These are phyloP conservation scores for Westerdykella aurantiaca DNA, from an alignment of 2,329 filamentous ascomycete species.

Conservation along the genomic window DNA sequence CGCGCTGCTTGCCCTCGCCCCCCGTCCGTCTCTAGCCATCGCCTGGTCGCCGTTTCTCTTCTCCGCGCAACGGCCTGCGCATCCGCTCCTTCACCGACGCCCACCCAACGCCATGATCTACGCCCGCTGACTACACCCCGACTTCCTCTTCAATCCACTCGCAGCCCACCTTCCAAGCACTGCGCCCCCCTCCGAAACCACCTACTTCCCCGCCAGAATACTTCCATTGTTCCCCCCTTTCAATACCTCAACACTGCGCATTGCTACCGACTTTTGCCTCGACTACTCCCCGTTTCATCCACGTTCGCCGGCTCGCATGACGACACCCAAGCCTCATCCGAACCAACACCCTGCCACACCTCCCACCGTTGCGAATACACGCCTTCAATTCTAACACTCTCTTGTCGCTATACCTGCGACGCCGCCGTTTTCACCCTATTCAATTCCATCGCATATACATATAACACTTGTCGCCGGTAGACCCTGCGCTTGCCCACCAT, in stretches of 20 bases:
- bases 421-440: not conserved
- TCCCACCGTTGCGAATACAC: too few relatives aligned
- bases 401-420: not conserved
- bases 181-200: conserved; percentile 7
- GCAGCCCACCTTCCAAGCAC: conserved; percentile 1
- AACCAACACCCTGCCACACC: conserved; percentile 2
- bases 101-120: not conserved
- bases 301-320: conserved; percentile 20
- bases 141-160: not conserved
- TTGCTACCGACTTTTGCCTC: conserved; percentile 22
- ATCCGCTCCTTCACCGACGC: conserved; percentile 3
- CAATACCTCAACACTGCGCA: conserved; percentile 4
- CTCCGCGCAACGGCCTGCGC: conserved; percentile 1
- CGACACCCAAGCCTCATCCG: conserved; percentile 19
- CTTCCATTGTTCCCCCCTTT: conserved; percentile 3
- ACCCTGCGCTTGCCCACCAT: conserved; percentile 12
- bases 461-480: not conserved
- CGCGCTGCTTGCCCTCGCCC: too few relatives aligned
- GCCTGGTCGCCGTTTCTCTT: conserved; percentile 1
- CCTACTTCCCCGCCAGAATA: conserved; percentile 6
- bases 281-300: conserved; percentile 17
- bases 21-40: not conserved
- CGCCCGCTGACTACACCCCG: not conserved
- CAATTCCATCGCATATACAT: not conserved
- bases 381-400: too few relatives aligned